A percentile compares a stretch with the other conserved stretches of the same genome.
Conservation (phyloP, 2,329 filamentous ascomycete genomes). For the Botrytis squamosa region DNA sequence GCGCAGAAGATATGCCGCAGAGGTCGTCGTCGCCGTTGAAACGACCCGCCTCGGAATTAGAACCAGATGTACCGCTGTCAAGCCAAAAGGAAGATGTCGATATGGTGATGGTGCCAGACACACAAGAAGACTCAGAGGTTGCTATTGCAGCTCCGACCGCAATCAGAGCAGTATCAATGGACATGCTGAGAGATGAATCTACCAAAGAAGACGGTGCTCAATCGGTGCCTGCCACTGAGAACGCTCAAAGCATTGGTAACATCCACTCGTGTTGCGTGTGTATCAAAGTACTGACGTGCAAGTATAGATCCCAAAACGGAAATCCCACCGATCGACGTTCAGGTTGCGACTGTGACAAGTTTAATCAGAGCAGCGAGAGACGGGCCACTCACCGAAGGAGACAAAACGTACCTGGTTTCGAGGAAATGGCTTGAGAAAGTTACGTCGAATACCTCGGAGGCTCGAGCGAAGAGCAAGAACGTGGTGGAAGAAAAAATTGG, state of each 20-base stretch:
- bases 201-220: slow-evolving; percentile 11
- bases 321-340: slow-evolving; percentile 58
- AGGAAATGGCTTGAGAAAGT: slow-evolving; percentile 75
- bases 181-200: slow-evolving; percentile 30
- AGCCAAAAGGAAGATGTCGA: slow-evolving; percentile 39
- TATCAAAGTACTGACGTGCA: slow-evolving; percentile 5
- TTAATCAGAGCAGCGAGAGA: slow-evolving; percentile 52
- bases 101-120: slow-evolving; percentile 34
- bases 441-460: slow-evolving; percentile 61
- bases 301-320: slow-evolving; percentile 25
- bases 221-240: slow-evolving; percentile 3
- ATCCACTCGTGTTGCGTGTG: not conserved
- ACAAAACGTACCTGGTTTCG: slow-evolving; percentile 76
- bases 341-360: slow-evolving; percentile 70
- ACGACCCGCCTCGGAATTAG: slow-evolving; percentile 52
- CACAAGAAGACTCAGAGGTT: slow-evolving; percentile 20
- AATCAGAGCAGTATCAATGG: slow-evolving; percentile 29
- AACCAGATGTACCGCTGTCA: slow-evolving; percentile 30
- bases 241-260: slow-evolving; percentile 19
- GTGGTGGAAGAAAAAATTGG: slow-evolving; percentile 61
- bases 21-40: slow-evolving; percentile 65
- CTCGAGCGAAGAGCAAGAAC: slow-evolving; percentile 57
- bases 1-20: slow-evolving; percentile 55
- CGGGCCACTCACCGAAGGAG: slow-evolving; percentile 62
- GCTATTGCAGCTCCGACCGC: slow-evolving; percentile 17